Evolutionary conservation across 2,329 filamentous ascomycete species (phyloP).

Genomic region (Ophiostoma tasmaniense): DNA sequence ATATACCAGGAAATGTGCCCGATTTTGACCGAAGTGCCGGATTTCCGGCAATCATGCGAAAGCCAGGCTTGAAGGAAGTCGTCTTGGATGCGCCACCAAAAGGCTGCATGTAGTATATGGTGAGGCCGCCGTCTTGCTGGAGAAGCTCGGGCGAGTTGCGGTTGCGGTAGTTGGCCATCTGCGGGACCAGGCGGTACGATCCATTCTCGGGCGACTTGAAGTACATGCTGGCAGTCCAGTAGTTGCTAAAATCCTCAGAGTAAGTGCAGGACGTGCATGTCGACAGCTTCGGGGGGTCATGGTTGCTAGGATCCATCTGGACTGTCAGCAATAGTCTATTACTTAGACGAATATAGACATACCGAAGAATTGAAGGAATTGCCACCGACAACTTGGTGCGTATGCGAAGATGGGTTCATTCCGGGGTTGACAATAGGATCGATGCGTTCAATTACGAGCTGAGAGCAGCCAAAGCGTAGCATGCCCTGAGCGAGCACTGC

Average conservation of each 20-base stretch:
- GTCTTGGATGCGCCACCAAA: background rate
- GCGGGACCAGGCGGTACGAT: slow-evolving; percentile 25
- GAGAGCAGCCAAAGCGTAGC: no score
- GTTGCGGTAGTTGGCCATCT: slow-evolving; percentile 19
- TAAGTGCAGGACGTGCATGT: slow-evolving; percentile 29
- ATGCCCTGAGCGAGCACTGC: no score
- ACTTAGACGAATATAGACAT: background rate
- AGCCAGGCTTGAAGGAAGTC: background rate
- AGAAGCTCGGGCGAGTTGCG: background rate
- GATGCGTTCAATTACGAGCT: no score
- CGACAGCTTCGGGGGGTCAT: background rate
- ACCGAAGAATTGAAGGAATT: no score
- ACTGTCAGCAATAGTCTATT: background rate
- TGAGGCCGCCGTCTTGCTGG: background rate
- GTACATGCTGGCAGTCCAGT: slow-evolving; percentile 28
- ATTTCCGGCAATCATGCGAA: background rate
- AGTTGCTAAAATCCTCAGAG: slow-evolving; percentile 29
- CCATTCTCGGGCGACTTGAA: slow-evolving; percentile 21
- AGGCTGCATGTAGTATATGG: background rate
- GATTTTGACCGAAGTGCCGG: background rate
- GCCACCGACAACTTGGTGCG: no score
- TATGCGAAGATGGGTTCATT: no score
- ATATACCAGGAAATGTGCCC: background rate
- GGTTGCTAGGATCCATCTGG: background rate
- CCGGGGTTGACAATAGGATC: no score